phyloP scores from a whole-genome alignment of 1,139 yeast genomes.

The Suhomyces chickasaworum region DNA sequence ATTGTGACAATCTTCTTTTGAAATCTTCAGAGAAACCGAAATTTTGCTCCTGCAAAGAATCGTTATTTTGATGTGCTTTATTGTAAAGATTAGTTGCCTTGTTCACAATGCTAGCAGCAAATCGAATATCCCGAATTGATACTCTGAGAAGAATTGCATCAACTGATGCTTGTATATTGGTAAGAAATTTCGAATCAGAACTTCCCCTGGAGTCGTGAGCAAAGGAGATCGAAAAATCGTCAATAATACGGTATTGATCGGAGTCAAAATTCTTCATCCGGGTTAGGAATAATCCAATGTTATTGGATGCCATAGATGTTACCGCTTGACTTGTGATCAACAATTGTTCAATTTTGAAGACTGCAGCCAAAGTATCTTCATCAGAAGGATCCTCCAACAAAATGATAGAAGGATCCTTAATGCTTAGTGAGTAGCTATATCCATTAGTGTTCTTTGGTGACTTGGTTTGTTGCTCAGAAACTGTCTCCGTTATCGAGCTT shows the following conservation, averaged over 20 bases:
- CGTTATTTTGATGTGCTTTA: constrained; percentile 18
- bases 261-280: constrained; percentile 68
- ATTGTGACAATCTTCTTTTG: constrained; percentile 56
- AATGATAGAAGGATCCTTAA: constrained; percentile 78
- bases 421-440: constrained; percentile 58
- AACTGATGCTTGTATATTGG: constrained; percentile 67
- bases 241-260: constrained; percentile 70
- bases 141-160: constrained; percentile 83
- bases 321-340: constrained; percentile 69
- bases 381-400: constrained; percentile 78
- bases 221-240: constrained; percentile 82
- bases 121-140: constrained; percentile 81
- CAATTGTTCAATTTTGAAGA: constrained; percentile 82
- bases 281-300: constrained; percentile 84
- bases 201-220: constrained; percentile 75
- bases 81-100: constrained; percentile 63
- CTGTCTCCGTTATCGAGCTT: not conserved
- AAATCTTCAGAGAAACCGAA: constrained; percentile 62
- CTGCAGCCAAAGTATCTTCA: constrained; percentile 79
- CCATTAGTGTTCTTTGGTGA: not conserved
- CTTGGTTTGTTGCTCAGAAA: not conserved
- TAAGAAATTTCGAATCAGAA: constrained; percentile 54
- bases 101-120: constrained; percentile 74
- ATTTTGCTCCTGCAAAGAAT: constrained; percentile 22
- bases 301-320: constrained; percentile 67